Base-by-base conservation (phyloP, 2,329 filamentous ascomycete genomes). In the Monosporascus sp. region DNA sequence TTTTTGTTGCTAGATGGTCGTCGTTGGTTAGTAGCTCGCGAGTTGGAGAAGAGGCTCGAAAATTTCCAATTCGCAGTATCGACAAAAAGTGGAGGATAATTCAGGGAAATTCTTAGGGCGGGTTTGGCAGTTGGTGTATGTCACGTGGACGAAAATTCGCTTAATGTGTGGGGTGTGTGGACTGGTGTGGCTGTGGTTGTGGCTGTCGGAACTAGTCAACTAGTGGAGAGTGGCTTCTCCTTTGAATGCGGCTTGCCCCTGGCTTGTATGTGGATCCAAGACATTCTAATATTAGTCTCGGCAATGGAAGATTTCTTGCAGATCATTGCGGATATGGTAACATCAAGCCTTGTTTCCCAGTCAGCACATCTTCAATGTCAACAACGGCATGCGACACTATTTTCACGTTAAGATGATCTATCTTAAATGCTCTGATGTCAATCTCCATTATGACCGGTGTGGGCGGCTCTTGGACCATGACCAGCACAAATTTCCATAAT, bases 11-110 rank as follows among this genome's bases (percentile, higher is more conserved):
- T 62, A 54, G 57, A 58, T 55, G 58, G 56, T 60, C 50, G 55
- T 54, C 63, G 58, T 64, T 62, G 62, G 60, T 67, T 63, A 63
- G 61, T 65, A 63, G 55, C 51, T 58, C 54, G 55, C 55, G 54
- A 54, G 35, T 57, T 50, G 57, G 49, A 46, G 51, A 52, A 48
- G 24, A 48, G 24, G 25, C 46, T 37, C 37, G 49, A 52, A 49
- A 60, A 54, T 35, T 48, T 47, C 27, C 43, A 35, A 14, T 14
- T 11, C 9, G 31, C 20, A 7, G 18, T 17, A 35, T 22, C n/a
- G 22, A 31, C 24, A 27, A 49, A 38, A 24, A 56, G 47, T 31
- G 53, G 41, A 43, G 27, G 52, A 56, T 54, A 48, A 47, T 57
- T 53, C 53, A 47, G 25, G 35, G 35, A 45, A 56, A 48, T 57